A percentile compares a stretch with the other conserved stretches of the same genome.
Conservation (phyloP, 192 early-diverging fungal genomes). For the Globomyces pollinis-pini region DNA sequence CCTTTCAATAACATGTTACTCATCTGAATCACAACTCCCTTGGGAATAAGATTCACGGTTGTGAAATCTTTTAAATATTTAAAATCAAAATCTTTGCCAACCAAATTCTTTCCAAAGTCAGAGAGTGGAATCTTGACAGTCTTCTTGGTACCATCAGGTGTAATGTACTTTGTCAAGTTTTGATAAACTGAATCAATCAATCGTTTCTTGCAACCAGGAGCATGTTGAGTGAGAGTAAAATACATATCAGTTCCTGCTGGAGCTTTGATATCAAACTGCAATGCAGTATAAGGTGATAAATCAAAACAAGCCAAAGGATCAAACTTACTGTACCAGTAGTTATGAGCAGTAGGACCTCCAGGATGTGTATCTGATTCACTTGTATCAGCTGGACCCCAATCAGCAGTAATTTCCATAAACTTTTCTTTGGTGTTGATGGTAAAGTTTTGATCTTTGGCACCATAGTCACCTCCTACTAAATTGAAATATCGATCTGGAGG, state of each 20-base stretch:
- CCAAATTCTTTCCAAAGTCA: constrained; percentile 18
- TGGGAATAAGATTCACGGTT: constrained; percentile 16
- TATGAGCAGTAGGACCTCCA: background rate
- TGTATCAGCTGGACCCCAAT: background rate
- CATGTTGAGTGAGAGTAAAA: constrained; percentile 22
- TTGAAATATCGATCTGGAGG: constrained; percentile 8
- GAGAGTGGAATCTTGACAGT: background rate
- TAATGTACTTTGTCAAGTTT: constrained; percentile 12
- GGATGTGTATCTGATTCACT: background rate
- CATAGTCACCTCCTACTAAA: constrained; percentile 22
- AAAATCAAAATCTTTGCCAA: constrained; percentile 16
- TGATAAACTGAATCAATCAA: constrained; percentile 12
- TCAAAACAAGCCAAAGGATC: constrained; percentile 23
- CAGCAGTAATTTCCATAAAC: background rate
- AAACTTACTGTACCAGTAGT: constrained; percentile 30
- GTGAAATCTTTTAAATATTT: constrained; percentile 22
- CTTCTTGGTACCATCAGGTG: constrained; percentile 11
- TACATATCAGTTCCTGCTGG: constrained; percentile 22
- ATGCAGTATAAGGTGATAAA: constrained; percentile 14
- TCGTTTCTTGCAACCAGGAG: constrained; percentile 15
- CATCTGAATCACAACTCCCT: constrained; percentile 6
- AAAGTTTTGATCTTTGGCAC: background rate
- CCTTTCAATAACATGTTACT: constrained; percentile 10
- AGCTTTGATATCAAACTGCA: constrained; percentile 24
- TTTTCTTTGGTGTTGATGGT: constrained; percentile 9